Evolutionary conservation across 352 stramenopile genomes (phyloP), one percentile per base, ranked within the genome.

Genomic region (Albugo laibachii): DNA sequence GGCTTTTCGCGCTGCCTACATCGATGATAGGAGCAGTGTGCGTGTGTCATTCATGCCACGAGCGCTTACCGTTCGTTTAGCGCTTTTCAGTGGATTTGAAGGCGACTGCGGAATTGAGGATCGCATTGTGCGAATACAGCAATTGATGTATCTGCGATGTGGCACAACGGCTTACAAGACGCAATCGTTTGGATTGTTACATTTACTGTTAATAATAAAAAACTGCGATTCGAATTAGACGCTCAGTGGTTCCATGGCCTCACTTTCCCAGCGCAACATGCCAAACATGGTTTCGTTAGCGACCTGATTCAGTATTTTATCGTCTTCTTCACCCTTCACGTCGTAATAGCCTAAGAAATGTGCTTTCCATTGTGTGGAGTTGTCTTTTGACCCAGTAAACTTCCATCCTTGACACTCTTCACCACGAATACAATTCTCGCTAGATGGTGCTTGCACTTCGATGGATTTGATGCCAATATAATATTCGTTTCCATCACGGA

Each of bases 251-350:
- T 83, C 69, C 70, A 84, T 82, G 5, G 76, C 73, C 50, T 88
- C 73, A 45, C 76, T 88, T 56, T 88, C 76, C 76, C 73, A 88
- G 57, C 76, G 65, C 45, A 88, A 58, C 66, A 85, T 83, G 21
- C 70, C 71, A 52, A 88, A 88, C 73, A 85, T 88, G 50, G 73
- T 68, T 51, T 88, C 76, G 46, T 86, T 88, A 24, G 69, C 70
- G 19, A 83, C 53, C 51, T 88, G 75, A 54, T 83, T 85, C 31
- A 83, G 53, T 48, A 87, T 65, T 62, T 83, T 84, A 61, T 84
- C 75, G 49, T 83, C 68, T 57, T 81, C 81, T 49, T 87, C 69
- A 24, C 74, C 71, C 64, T 87, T 87, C 13, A 80, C 74, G 43
- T 87, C 74, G 45, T 84, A 83, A 52, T 84, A 83, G 18, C 74